Conservation (phyloP, 805 yeast species). For the Pichia californica region DNA sequence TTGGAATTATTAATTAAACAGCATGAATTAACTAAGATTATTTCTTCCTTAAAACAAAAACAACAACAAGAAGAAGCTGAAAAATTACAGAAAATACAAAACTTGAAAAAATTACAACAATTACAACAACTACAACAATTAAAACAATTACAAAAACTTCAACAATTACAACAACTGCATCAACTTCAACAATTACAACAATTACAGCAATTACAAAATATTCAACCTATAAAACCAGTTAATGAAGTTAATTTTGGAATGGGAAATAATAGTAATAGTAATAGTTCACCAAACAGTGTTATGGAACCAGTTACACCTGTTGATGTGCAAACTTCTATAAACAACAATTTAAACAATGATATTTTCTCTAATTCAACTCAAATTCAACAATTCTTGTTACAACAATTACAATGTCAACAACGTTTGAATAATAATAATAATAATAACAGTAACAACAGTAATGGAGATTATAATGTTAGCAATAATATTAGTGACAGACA, state of each 20-base stretch:
- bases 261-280: neutral
- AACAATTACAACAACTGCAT: conserved; percentile 4
- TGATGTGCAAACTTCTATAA: too few species aligned
- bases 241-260: too few species aligned
- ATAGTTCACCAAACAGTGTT: neutral
- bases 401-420: neutral
- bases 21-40: conserved; percentile 7
- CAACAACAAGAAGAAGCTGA: conserved; percentile 1
- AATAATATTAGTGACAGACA: too few species aligned
- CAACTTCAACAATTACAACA: conserved; percentile 3
- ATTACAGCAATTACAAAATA: conserved; percentile 3
- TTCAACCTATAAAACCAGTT: neutral
- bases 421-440: neutral
- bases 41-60: conserved; percentile 1
- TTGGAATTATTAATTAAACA: conserved; percentile 4
- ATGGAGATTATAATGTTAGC: neutral
- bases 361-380: neutral
- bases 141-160: conserved; percentile 4
- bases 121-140: conserved; percentile 1
- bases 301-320: neutral
- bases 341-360: too few species aligned
- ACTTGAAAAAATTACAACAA: neutral
- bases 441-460: neutral
- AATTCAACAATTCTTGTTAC: neutral
- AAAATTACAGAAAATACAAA: neutral